Base-by-base conservation (phyloP, 176 grass and related monocot genomes). In the Oryza meyeriana region DNA sequence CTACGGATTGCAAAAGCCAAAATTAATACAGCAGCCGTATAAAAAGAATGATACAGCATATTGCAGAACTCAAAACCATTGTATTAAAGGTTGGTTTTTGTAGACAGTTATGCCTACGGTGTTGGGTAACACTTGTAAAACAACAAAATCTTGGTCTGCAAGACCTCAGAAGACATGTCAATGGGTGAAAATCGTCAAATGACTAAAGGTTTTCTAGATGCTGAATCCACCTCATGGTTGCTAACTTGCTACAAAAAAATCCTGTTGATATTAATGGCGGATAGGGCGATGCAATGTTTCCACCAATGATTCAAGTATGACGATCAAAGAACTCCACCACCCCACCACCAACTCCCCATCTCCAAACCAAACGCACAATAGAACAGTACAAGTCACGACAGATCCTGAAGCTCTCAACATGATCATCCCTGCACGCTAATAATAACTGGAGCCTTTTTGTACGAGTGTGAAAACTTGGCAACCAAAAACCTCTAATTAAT, bases 271-370 rank as follows among this genome's bases (percentile, higher is more conserved):
- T 58, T 47, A 74, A 50, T 27, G 24, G 70, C n/a, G 59, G 4
- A 64, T 73, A 33, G 20, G 13, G 28, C 44, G 38, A 62, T 45
- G 27, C 35, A 72, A 63, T 31, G 52, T 72, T 45, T 72, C 80
- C 32, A 36, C 8, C 38, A 40, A 22, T 52, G 18, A 29, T 84
- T 94, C 84, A 99, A 27, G 72, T 79, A 84, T 99, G 91, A 24
- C 90, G 84, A 42, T 98, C 96, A 26, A 99, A 74, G 82, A 99
- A 92, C 90, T 95, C 95, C 83, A n/a, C n/a, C n/a, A n/a, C n/a
- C n/a, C n/a, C n/a, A n/a, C n/a, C n/a, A n/a, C n/a, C n/a, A n/a
- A n/a, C n/a, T n/a, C n/a, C n/a, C n/a, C n/a, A n/a, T n/a, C n/a
- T n/a, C n/a, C n/a, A n/a, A n/a, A n/a, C n/a, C n/a, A n/a, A n/a